Evolutionary conservation across 805 yeast species (phyloP), one percentile per base, ranked within the genome.

Genomic region (Kregervanrija pseudodelftensis): DNA sequence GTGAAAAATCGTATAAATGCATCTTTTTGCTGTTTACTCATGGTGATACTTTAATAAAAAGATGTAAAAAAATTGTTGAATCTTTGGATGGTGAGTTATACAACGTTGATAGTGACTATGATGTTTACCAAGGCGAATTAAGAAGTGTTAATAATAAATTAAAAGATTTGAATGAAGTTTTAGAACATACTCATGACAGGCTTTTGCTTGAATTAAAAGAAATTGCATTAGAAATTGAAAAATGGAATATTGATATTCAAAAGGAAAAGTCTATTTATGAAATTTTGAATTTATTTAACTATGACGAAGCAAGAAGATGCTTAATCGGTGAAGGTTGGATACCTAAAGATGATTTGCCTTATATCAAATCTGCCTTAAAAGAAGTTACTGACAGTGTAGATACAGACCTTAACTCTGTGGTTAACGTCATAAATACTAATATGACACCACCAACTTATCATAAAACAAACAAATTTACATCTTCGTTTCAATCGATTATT

Each of bases 281-380:
- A 32, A 76, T 88, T 0, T 71, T 93, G 70, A 88, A 88, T 65
- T 71, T 76, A 56, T 80, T 88, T 63, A 87, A 85, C 58, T 84
- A 82, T 63, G 95, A 85, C 58, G 86, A 78, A 51, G 69, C 82
- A n/a, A 80, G 96, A 66, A 79, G 85, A 62, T 85, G 95, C 33
- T 70, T 93, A 49, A 77, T 91, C 40, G 95, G 95, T 15, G 98
- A 95, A 69, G 99, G 98, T 31, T 93, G 99, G 99, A 70, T 87
- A 15, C 98, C 99, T 35, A 73, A 81, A 15, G 79, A 77, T 50
- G 96, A 89, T 49, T 66, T 90, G 34, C 72, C 73, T 5, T 54
- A 67, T n/a, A 79, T 91, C 45, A 83, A 81, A 50, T 66, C 72
- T 35, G 76, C 90, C 1, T 68, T 93, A 50, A 76, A 82, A 53